Evolutionary conservation across 306 rosid genomes (phyloP), one percentile per base, ranked within the genome.

Genomic region (Quercus rubra): DNA sequence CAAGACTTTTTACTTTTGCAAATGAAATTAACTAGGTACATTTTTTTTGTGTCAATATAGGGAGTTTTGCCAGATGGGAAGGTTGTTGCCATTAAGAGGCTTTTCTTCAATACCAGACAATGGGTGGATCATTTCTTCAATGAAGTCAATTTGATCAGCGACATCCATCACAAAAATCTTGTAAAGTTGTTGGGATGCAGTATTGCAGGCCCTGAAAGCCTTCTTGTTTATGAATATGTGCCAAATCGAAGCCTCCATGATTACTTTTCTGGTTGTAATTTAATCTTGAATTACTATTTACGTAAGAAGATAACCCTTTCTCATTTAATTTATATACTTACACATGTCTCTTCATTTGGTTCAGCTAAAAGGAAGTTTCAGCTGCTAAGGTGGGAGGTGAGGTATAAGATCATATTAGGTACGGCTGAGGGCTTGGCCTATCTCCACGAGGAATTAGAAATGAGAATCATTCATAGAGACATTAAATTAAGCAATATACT

Each of bases 201-300:
- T 84, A 88, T 91, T 74, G 85, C 95, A 41, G 92, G 95, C 76
- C 95, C 95, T 1, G 95, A 91, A 78, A 91, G 95, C 85, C 92
- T 91, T 78, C 90, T 91, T 67, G 91, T 91, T 80, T 91, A 91
- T 19, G 95, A 91, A 89, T 88, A 87, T 10, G 86, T 84, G 76
- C 87, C 92, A 23, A 91, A 91, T 74, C 83, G 56, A 77, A 91
- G 95, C 85, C 87, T 91, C 59, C 80, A 78, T 21, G 86, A 91
- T 76, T 85, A 91, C 87, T 73, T 87, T 79, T 83, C 82, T 33
- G 92, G 92, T 82, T 85, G 73, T 77, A 71, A 38, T 63, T 73
- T 76, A 38, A 33, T 75, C 79, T 74, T 73, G 55, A 19, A 63
- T 58, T 58, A 19, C 77, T 3, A 8, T 11, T 30, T 38, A 52